Evolutionary conservation across 345 rosid genomes (phyloP).

Genomic region (Noccaea caerulescens): DNA sequence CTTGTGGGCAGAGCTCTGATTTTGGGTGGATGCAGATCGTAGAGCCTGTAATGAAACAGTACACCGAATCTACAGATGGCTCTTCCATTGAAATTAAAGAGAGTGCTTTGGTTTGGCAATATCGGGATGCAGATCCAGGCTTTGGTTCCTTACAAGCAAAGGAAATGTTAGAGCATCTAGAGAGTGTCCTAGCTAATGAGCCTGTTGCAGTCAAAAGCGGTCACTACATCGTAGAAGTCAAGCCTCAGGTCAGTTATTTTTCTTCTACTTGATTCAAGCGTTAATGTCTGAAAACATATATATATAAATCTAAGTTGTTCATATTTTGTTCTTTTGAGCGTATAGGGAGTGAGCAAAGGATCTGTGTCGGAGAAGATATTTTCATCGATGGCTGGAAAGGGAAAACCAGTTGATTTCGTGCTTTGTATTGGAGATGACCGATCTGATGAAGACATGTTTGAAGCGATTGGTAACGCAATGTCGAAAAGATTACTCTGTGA

Average conservation of each 20-base stretch:
- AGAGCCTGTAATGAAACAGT: slow-evolving; percentile 49
- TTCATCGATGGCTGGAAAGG: slow-evolving; percentile 44
- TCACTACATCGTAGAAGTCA: slow-evolving; percentile 49
- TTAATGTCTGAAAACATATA: background rate
- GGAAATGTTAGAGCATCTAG: slow-evolving; percentile 50
- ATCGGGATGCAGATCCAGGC: slow-evolving; percentile 49
- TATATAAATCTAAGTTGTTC: background rate
- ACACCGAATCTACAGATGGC: slow-evolving; percentile 49
- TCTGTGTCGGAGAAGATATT: slow-evolving; percentile 45
- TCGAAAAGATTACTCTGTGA: slow-evolving; percentile 38
- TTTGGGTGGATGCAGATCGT: slow-evolving; percentile 53
- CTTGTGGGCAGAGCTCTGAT: slow-evolving; percentile 49
- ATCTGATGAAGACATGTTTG: slow-evolving; percentile 52
- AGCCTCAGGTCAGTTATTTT: slow-evolving; percentile 43
- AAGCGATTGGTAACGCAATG: slow-evolving; percentile 49
- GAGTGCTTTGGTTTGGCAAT: slow-evolving; percentile 51
- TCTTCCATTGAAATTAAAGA: slow-evolving; percentile 49
- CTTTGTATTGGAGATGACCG: slow-evolving; percentile 49
- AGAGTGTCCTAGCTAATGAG: slow-evolving; percentile 49
- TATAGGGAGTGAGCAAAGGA: slow-evolving; percentile 52
- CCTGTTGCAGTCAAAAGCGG: slow-evolving; percentile 52
- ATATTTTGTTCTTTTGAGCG: background rate
- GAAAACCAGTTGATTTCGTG: slow-evolving; percentile 47
- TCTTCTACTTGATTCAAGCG: slow-evolving; percentile 9
- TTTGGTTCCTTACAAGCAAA: slow-evolving; percentile 51